Evolutionary conservation across 192 early-diverging fungal genomes (phyloP).

Genomic region (Umbelopsis vinacea): DNA sequence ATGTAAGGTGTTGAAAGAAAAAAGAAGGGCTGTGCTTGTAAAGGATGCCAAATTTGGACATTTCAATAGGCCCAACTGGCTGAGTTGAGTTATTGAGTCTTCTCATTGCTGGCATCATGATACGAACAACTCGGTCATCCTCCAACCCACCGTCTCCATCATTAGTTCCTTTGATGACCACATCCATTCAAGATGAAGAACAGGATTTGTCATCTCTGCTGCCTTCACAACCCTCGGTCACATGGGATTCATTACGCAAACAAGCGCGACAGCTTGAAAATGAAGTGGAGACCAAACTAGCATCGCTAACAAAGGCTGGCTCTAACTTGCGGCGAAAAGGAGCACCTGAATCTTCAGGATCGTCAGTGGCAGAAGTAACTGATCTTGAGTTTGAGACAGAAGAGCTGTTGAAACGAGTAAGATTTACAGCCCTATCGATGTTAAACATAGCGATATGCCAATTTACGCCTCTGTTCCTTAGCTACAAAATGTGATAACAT

Average conservation of each 20-base stretch:
- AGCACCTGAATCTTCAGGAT: constrained; percentile 11
- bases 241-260: constrained; percentile 73
- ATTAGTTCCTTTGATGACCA: constrained; percentile 25
- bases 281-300: constrained; percentile 72
- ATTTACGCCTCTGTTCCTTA: constrained; percentile 27
- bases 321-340: constrained; percentile 28
- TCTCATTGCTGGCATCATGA: constrained; percentile 14
- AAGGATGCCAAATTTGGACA: neutral
- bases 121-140: constrained; percentile 6
- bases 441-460: neutral
- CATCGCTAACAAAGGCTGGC: constrained; percentile 54
- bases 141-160: constrained; percentile 28
- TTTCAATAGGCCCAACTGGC: constrained; percentile 2
- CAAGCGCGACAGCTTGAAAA: constrained; percentile 74
- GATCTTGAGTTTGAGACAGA: constrained; percentile 60
- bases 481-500: constrained; percentile 62
- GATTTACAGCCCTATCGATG: neutral
- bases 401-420: constrained; percentile 67
- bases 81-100: neutral
- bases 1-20: neutral
- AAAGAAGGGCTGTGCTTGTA: neutral
- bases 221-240: constrained; percentile 2
- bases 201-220: constrained; percentile 26
- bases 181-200: constrained; percentile 27
- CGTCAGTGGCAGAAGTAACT: constrained; percentile 30